A percentile compares a stretch with the other conserved stretches of the same genome.
phyloP scores from a whole-genome alignment of 192 early-diverging fungal species.

The Polychytrium aggregatum region DNA sequence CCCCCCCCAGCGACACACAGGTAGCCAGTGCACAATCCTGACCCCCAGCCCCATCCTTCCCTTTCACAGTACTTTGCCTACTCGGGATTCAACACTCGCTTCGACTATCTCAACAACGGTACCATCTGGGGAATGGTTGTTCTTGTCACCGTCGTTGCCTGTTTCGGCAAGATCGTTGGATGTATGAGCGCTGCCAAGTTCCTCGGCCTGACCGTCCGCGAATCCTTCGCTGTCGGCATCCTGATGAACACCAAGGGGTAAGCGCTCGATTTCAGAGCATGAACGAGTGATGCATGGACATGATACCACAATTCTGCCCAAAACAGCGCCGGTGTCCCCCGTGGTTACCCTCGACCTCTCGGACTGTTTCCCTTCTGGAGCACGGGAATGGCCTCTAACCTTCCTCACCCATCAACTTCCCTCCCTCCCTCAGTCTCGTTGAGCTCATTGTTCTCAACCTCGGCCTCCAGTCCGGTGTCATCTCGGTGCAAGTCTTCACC shows the following conservation, averaged over 20 bases:
- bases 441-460: slow-evolving; percentile 92
- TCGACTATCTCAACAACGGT: slow-evolving; percentile 60
- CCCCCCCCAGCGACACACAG: no score
- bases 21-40: no score
- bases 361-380: no score
- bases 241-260: slow-evolving; percentile 93
- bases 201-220: slow-evolving; percentile 62
- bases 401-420: not conserved
- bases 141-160: slow-evolving; percentile 62
- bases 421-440: slow-evolving; percentile 55
- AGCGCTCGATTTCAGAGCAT: not conserved
- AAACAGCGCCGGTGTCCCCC: no score
- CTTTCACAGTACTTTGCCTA: slow-evolving; percentile 70
- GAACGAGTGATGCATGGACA: no score
- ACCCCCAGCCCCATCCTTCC: no score
- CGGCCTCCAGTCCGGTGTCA: slow-evolving; percentile 68
- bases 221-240: slow-evolving; percentile 73
- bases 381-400: no score
- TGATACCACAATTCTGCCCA: no score
- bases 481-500: slow-evolving; percentile 49
- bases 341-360: no score
- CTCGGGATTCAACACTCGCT: slow-evolving; percentile 77
- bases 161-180: slow-evolving; percentile 76
- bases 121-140: slow-evolving; percentile 65
- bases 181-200: slow-evolving; percentile 55